A percentile compares a stretch with the other conserved stretches of the same genome.
Evolutionary conservation across 352 stramenopile species (phyloP).

Genomic region (Globisporangium heterothallicum): DNA sequence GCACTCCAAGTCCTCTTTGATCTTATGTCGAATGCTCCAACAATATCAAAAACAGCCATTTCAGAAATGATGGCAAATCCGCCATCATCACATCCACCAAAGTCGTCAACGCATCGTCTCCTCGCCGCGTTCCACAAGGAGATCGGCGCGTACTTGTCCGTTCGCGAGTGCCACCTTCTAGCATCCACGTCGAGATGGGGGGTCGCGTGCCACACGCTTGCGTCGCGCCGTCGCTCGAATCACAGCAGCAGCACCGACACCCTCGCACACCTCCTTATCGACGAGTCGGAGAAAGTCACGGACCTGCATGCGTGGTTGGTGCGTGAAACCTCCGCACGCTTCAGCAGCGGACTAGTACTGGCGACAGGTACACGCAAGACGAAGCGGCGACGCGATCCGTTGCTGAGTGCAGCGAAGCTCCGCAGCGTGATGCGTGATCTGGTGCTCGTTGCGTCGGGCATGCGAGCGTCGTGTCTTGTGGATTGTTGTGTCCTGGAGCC

Average conservation of each 20-base stretch:
- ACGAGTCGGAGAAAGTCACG: too few relatives aligned
- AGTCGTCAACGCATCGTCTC: not conserved
- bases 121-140: not conserved
- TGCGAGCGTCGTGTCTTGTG: conserved; percentile 37
- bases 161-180: not conserved
- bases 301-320: not conserved
- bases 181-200: not conserved
- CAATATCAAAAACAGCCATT: too few relatives aligned
- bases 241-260: too few relatives aligned
- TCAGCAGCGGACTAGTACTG: too few relatives aligned
- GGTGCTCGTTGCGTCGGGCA: conserved; percentile 27
- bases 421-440: conserved; percentile 28
- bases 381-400: not conserved
- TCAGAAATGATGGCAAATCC: not conserved
- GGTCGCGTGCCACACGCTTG: not conserved
- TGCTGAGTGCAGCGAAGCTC: conserved; percentile 20
- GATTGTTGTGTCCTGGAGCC: conserved; percentile 32
- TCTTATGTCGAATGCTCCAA: too few relatives aligned
- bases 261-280: too few relatives aligned
- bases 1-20: too few relatives aligned
- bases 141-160: not conserved
- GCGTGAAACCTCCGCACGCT: too few relatives aligned
- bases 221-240: not conserved
- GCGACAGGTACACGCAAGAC: too few relatives aligned
- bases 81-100: not conserved